These are phyloP conservation scores for Aurifilum marmelostoma DNA, from an alignment of 2,329 filamentous ascomycete genomes.

Conservation along the genomic window DNA sequence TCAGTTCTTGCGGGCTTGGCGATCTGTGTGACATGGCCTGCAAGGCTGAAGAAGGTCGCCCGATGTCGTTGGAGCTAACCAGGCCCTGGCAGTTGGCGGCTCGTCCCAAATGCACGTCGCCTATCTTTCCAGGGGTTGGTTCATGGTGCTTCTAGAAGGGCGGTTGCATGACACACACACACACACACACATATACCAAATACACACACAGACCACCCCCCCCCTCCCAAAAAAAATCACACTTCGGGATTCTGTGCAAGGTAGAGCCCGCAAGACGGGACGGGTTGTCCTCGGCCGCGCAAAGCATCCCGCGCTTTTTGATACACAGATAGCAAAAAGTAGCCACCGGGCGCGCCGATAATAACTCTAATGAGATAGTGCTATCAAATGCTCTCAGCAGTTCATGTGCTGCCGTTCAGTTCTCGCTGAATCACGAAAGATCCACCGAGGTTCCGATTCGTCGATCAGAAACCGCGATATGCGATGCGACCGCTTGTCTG, in stretches of 20 bases:
- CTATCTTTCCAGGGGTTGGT: slow-evolving; percentile 8
- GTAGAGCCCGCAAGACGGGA: not conserved
- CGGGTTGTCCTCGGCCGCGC: not conserved
- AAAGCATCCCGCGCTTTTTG: not conserved
- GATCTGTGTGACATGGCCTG: not conserved
- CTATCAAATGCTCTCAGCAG: not conserved
- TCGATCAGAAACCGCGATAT: not conserved
- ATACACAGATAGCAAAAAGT: not conserved
- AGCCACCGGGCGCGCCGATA: not conserved
- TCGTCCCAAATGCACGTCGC: not conserved
- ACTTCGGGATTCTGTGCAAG: not conserved
- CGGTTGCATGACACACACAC: slow-evolving; percentile 6
- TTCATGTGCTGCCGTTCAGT: not conserved
- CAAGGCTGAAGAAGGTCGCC: slow-evolving; percentile 15
- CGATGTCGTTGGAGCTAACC: not conserved
- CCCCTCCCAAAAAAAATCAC: no score
- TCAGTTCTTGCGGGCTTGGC: not conserved
- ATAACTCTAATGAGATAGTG: not conserved
- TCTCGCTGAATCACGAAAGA: not conserved
- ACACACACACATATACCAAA: no score
- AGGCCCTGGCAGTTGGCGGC: not conserved
- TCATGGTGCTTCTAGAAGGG: slow-evolving; percentile 24
- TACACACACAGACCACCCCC: no score
- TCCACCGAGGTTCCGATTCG: not conserved
- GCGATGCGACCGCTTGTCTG: slow-evolving; percentile 1